Percentiles rank a stretch among this genome's conserved stretches.
These are phyloP conservation scores for Nemania abortiva DNA, from an alignment of 2,329 filamentous ascomycete species.

Conservation along the genomic window DNA sequence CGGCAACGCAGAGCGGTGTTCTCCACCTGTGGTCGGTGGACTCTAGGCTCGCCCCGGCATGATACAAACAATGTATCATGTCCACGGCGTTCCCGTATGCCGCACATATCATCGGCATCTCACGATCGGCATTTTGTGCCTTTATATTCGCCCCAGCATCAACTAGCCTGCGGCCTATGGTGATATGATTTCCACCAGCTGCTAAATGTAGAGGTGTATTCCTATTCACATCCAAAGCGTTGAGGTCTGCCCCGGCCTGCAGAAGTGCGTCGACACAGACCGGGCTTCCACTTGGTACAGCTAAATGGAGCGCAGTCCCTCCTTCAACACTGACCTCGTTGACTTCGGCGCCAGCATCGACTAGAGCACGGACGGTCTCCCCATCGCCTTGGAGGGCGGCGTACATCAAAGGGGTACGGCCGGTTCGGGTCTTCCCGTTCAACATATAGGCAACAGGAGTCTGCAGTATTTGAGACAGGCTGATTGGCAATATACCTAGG, in stretches of 20 bases:
- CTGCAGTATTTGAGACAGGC: neutral
- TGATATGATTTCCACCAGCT: neutral
- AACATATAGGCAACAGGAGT: neutral
- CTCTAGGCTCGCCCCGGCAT: slow-evolving; percentile 15
- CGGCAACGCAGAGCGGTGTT: slow-evolving; percentile 8
- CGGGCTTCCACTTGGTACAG: neutral
- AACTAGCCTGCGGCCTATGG: slow-evolving; percentile 2
- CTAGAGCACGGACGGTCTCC: slow-evolving; percentile 10
- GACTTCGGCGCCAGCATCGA: slow-evolving; percentile 14
- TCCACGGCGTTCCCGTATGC: neutral
- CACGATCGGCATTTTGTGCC: neutral
- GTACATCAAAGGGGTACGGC: slow-evolving; percentile 7
- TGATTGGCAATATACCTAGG: slow-evolving; percentile 10
- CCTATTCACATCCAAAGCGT: neutral
- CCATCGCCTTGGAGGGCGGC: neutral
- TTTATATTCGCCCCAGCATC: slow-evolving; percentile 10
- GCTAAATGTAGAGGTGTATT: neutral
- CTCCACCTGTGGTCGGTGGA: neutral
- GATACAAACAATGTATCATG: slow-evolving; percentile 1
- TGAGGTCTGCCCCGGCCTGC: neutral
- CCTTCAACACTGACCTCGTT: neutral
- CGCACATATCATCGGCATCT: neutral
- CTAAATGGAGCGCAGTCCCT: neutral
- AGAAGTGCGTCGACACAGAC: slow-evolving; percentile 8
- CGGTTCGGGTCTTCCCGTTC: slow-evolving; percentile 10